phyloP scores from a whole-genome alignment of 1,284 basidiomycete species.

The Ganoderma lucidum region DNA sequence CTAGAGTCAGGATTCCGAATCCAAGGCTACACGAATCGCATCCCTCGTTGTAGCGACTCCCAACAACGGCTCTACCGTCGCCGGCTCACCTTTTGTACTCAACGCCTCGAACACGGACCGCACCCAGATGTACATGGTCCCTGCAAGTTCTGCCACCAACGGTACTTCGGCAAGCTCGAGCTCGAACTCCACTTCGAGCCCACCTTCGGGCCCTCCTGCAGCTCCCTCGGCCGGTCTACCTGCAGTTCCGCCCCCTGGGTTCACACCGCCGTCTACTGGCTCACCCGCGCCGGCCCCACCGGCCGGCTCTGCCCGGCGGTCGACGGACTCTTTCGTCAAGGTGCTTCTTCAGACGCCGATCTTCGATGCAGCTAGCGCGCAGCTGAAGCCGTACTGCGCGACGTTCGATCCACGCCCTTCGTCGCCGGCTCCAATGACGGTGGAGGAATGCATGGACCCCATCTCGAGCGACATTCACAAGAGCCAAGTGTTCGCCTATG shows the following conservation, averaged over 20 bases:
- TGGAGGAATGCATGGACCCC: slow-evolving; percentile 50
- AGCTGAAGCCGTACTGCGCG: slow-evolving; percentile 58
- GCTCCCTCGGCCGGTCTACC: not conserved
- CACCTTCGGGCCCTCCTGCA: slow-evolving; percentile 2
- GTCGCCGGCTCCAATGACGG: slow-evolving; percentile 55
- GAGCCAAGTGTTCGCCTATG: slow-evolving; percentile 69
- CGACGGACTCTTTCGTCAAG: slow-evolving; percentile 34
- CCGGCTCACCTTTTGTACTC: slow-evolving; percentile 51
- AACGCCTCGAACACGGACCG: slow-evolving; percentile 61
- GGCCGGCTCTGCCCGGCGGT: not conserved
- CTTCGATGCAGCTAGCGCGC: slow-evolving; percentile 48
- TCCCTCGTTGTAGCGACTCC: slow-evolving; percentile 49
- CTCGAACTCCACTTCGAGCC: not conserved
- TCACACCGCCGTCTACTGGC: not conserved
- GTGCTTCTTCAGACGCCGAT: slow-evolving; percentile 57
- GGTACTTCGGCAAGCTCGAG: not conserved
- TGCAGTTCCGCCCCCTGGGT: not conserved
- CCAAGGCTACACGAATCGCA: slow-evolving; percentile 48
- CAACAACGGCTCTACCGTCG: not conserved
- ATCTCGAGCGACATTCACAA: slow-evolving; percentile 42
- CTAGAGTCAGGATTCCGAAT: slow-evolving; percentile 42
- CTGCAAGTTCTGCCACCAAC: slow-evolving; percentile 30
- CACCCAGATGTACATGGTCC: slow-evolving; percentile 60
- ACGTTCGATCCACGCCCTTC: slow-evolving; percentile 65
- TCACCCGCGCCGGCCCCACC: not conserved